Evolutionary conservation across 2,329 filamentous ascomycete genomes (phyloP).

Genomic region (Fusarium sp.): DNA sequence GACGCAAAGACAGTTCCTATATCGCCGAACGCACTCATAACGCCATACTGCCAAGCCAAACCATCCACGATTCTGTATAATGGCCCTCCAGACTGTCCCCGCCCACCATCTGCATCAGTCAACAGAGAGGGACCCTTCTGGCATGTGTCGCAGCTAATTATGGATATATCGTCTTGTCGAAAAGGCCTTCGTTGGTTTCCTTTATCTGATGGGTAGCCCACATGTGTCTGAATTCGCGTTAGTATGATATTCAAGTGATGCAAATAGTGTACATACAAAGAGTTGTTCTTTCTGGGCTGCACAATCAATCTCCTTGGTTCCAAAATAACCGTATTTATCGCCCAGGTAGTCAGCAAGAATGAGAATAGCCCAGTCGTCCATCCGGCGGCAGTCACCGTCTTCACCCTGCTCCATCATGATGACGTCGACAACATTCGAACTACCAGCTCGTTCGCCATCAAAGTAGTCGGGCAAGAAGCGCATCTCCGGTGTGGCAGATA

Average conservation of each 20-base stretch:
- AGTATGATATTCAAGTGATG: not conserved
- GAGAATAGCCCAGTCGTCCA: conserved; percentile 26
- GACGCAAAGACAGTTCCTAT: not conserved
- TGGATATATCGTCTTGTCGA: conserved; percentile 9
- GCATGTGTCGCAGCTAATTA: not conserved
- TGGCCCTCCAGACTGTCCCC: conserved; percentile 26
- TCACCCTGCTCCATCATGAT: not conserved
- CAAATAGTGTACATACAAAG: conserved; percentile 1
- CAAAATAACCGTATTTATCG: conserved; percentile 15
- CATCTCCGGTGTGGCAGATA: fast-evolving
- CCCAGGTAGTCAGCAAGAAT: conserved; percentile 22
- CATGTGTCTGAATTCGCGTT: not conserved
- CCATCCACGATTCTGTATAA: conserved; percentile 8
- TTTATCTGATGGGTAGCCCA: conserved; percentile 6
- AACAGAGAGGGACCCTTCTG: not conserved
- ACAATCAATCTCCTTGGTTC: not conserved
- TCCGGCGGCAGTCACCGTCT: not conserved
- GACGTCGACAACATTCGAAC: not conserved
- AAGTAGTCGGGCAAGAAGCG: conserved; percentile 8
- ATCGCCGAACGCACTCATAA: not conserved
- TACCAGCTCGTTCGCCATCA: not conserved
- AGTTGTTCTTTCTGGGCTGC: not conserved
- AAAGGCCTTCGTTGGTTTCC: not conserved
- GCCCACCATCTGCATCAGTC: conserved; percentile 10
- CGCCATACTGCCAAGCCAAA: conserved; percentile 9